Base-by-base conservation (phyloP, 1,139 yeast genomes). In the Candida glucosophila region DNA sequence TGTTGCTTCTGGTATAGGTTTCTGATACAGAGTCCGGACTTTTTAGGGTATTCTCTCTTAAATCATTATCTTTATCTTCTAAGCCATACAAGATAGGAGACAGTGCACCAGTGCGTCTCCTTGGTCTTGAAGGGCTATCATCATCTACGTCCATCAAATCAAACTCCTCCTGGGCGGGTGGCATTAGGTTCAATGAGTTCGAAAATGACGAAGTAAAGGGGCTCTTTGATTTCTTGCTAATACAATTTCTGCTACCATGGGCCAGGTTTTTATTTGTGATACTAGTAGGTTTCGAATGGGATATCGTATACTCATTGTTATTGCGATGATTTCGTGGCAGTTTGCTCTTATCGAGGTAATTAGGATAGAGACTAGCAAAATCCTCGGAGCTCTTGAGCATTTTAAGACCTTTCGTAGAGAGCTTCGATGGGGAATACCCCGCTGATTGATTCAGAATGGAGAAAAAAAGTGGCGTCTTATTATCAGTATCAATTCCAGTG, bases 101-200 rank as follows among this genome's bases (percentile, higher is more conserved):
- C n/a, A n/a, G n/a, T n/a, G n/a, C n/a, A n/a, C n/a, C n/a, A n/a
- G n/a, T n/a, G n/a, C n/a, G n/a, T n/a, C n/a, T n/a, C n/a, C n/a
- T n/a, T n/a, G n/a, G n/a, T n/a, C n/a, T n/a, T n/a, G 63, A 54
- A 4, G 67, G 67, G 33, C 59, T 48, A 32, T 57, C 22, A 13
- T 26, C 29, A 9, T 26, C 52, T 14, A 41, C 20, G 23, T 44
- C 58, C 20, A 47, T 22, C 38, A 53, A 57, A 32, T 58, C 65
- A 19, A 19, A n/a, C n/a, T n/a, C n/a, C n/a, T n/a, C n/a, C n/a
- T n/a, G n/a, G n/a, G n/a, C n/a, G n/a, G n/a, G n/a, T n/a, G n/a
- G n/a, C n/a, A n/a, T n/a, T n/a, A n/a, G n/a, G n/a, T n/a, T n/a
- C n/a, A n/a, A n/a, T n/a, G n/a, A n/a, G n/a, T n/a, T n/a, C n/a